phyloP scores from a whole-genome alignment of 768 basidiomycete genomes.

The Boletus pseudo-olivaceus region DNA sequence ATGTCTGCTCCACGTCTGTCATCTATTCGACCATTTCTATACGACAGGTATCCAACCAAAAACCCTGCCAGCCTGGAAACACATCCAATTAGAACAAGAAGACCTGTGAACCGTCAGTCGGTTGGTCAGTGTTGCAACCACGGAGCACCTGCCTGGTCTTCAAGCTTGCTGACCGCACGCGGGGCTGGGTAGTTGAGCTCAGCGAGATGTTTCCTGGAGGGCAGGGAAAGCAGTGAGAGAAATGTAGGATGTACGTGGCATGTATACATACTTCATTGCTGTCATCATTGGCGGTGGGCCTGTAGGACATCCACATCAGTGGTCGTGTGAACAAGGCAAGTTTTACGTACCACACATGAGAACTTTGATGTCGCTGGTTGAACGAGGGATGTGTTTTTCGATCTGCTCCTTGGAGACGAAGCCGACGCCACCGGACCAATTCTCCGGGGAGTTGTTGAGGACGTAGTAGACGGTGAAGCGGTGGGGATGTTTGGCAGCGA shows the following conservation, averaged over 20 bases:
- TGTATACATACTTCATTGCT: slow-evolving; percentile 69
- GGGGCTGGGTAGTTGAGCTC: slow-evolving; percentile 87
- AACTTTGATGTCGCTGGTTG: slow-evolving; percentile 68
- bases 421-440: slow-evolving; percentile 87
- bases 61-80: not conserved
- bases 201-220: slow-evolving; percentile 75
- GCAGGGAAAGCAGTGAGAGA: slow-evolving; percentile 1
- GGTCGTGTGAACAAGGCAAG: slow-evolving; percentile 8
- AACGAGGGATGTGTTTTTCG: slow-evolving; percentile 69
- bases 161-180: slow-evolving; percentile 87
- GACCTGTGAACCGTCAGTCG: slow-evolving; percentile 30
- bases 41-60: slow-evolving; percentile 3
- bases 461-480: slow-evolving; percentile 86
- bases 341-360: slow-evolving; percentile 75
- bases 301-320: slow-evolving; percentile 21
- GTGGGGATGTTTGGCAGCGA: slow-evolving; percentile 56
- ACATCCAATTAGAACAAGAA: slow-evolving; percentile 37
- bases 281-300: slow-evolving; percentile 74
- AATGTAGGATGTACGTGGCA: not conserved
- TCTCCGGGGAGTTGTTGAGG: slow-evolving; percentile 88
- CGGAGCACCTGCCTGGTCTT: slow-evolving; percentile 60
- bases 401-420: slow-evolving; percentile 95
- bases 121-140: not conserved
- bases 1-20: slow-evolving; percentile 5
- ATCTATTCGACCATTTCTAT: not conserved